phyloP scores from a whole-genome alignment of 2,329 filamentous ascomycete species.

The Trichoderma atrobrunneum region DNA sequence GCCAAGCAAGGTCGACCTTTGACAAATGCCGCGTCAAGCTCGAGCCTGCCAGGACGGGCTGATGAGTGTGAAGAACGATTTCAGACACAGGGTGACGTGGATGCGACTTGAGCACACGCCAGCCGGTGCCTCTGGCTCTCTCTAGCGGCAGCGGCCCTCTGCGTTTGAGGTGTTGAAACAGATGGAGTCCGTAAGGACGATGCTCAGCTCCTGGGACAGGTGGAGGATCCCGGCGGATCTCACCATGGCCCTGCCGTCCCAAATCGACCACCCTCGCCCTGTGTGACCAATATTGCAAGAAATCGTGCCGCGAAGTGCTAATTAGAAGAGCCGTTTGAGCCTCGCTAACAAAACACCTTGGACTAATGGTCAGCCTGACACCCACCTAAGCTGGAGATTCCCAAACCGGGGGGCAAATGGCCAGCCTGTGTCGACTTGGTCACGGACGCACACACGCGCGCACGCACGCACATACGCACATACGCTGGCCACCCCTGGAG shows the following conservation, averaged over 20 bases:
- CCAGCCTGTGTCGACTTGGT: conserved; percentile 4
- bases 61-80: background rate
- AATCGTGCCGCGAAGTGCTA: background rate
- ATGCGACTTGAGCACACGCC: conserved; percentile 7
- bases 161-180: conserved; percentile 15
- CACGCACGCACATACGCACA: background rate
- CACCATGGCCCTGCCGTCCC: background rate
- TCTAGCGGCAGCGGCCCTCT: conserved; percentile 11
- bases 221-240: conserved; percentile 3
- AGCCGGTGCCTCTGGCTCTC: conserved; percentile 1
- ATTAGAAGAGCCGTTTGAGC: background rate
- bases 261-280: background rate
- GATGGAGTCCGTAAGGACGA: background rate
- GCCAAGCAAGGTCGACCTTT: background rate
- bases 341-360: background rate
- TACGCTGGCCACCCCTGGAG: conserved; percentile 5
- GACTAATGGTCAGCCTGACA: background rate
- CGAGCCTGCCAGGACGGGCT: background rate
- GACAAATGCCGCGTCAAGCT: background rate
- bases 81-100: background rate
- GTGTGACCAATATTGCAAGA: background rate
- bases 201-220: background rate
- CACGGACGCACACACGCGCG: conserved; percentile 1
- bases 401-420: background rate
- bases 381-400: background rate